Conservation (phyloP, 768 basidiomycete genomes). For the Mycena rebaudengoi region DNA sequence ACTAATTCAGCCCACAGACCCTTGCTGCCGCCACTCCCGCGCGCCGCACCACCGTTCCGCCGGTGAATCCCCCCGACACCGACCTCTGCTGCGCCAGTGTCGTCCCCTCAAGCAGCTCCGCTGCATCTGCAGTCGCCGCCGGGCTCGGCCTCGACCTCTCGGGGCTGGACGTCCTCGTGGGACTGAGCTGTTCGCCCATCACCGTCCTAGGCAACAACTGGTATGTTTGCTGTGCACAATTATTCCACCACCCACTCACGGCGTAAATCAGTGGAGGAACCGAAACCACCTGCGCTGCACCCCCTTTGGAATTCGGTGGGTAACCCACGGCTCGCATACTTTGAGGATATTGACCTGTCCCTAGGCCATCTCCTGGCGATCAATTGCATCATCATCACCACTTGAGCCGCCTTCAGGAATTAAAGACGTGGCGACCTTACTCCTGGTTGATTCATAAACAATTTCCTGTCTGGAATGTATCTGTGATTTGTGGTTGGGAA, state of each 20-base stretch:
- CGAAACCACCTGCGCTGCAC: constrained; percentile 11
- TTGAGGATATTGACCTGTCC: too few species aligned
- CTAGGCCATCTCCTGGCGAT: background rate
- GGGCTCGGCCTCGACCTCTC: constrained; percentile 15
- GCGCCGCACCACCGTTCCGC: background rate
- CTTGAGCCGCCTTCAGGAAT: too few species aligned
- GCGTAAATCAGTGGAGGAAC: constrained; percentile 1
- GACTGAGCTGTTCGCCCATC: constrained; percentile 25
- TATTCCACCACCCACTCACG: background rate
- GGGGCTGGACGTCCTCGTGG: constrained; percentile 15
- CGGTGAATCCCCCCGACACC: constrained; percentile 14
- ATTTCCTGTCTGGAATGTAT: too few species aligned
- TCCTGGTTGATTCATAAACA: too few species aligned
- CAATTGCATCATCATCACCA: constrained; percentile 3
- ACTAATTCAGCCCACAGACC: background rate
- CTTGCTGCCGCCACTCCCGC: constrained; percentile 17
- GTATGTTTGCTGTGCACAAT: background rate
- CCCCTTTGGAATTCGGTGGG: constrained; percentile 15
- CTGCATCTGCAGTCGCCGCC: constrained; percentile 19
- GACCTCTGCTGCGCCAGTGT: constrained; percentile 23
- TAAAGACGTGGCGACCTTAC: too few species aligned
- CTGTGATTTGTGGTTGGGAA: too few species aligned
- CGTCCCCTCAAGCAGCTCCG: constrained; percentile 3
- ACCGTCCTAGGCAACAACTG: constrained; percentile 26
- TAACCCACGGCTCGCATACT: background rate